Conservation (phyloP, 768 basidiomycete genomes). For the Hysterangium stoloniferum region DNA sequence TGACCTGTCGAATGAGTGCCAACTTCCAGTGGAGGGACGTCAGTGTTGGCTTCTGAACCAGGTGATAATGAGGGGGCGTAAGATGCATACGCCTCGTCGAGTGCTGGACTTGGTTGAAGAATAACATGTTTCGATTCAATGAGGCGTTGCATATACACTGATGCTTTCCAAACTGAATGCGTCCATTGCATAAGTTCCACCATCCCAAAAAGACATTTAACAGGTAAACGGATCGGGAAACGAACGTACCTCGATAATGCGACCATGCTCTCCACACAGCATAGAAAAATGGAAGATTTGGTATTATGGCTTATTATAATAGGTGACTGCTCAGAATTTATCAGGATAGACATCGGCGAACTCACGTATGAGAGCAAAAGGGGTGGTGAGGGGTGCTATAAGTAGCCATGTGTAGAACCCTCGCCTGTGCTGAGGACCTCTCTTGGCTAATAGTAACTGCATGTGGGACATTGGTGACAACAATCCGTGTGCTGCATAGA, state of each 20-base stretch:
- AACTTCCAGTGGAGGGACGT: constrained; percentile 7
- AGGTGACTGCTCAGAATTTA: background rate
- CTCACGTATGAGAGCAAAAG: constrained; percentile 72
- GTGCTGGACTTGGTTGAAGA: constrained; percentile 42
- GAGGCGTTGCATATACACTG: constrained; percentile 57
- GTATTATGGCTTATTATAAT: constrained; percentile 59
- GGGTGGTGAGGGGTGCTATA: constrained; percentile 64
- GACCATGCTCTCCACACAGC: constrained; percentile 82
- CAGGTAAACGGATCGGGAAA: background rate
- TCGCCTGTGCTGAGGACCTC: constrained; percentile 55
- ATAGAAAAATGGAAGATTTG: constrained; percentile 82
- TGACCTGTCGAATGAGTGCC: constrained; percentile 11
- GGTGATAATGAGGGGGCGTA: constrained; percentile 18
- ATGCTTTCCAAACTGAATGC: constrained; percentile 57
- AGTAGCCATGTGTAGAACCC: constrained; percentile 62
- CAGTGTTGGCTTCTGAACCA: constrained; percentile 12
- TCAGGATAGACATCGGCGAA: constrained; percentile 9
- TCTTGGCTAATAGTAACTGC: constrained; percentile 39
- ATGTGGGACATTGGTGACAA: constrained; percentile 36
- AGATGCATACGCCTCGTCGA: constrained; percentile 50
- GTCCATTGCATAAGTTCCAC: background rate
- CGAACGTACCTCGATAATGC: constrained; percentile 59
- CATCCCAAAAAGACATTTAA: background rate
- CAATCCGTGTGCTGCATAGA: constrained; percentile 27
- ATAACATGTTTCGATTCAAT: constrained; percentile 47